Base-by-base conservation (phyloP, 768 basidiomycete species). In the Tremella mesenterica region DNA sequence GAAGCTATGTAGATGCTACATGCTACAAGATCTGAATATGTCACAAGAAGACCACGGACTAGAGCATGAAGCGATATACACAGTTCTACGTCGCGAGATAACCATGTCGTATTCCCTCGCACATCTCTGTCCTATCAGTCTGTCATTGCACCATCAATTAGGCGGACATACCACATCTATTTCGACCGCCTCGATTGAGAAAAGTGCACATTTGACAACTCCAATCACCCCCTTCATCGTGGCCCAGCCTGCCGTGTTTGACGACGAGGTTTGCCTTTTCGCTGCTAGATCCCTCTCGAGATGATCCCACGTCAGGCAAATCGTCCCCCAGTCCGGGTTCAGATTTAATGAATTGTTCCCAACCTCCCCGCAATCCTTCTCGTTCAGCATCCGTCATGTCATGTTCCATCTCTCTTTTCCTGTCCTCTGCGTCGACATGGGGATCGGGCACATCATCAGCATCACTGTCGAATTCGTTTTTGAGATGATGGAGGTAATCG, bases 331-430 rank as follows among this genome's bases (percentile, higher is more conserved):
- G 28, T 12, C 10, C 16, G 18, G 43, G 13, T 44, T 23, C 43
- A 18, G 43, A 18, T 10, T 2, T 12, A n/a, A n/a, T 53, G 36
- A 31, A 65, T 5, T 65, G 63, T 41, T 65, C 62, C 67, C 67
- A 69, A 26, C 61, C 64, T 0, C 60, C 67, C 44, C 64, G 39
- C 14, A 66, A 45, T 8, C 47, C 59, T 16, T 61, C 53, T 28
- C 51, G 55, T 53, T 69, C 67, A 21, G 58, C 61, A 1, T 63
- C 63, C 25, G 59, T 50, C 65, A 65, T 64, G 48, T 66, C 65
- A 28, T 57, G 58, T 38, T 70, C 68, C 60, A 67, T 66, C 43
- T 67, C 65, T 31, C 28, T 56, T 44, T 48, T 60, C 36, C 63
- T 56, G 33, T 63, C 59, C 27, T 63, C 63, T 1, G 56, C 29